These are phyloP conservation scores for Spencermartinsiella ligniputridi DNA, from an alignment of 1,139 yeast genomes.

Conservation along the genomic window DNA sequence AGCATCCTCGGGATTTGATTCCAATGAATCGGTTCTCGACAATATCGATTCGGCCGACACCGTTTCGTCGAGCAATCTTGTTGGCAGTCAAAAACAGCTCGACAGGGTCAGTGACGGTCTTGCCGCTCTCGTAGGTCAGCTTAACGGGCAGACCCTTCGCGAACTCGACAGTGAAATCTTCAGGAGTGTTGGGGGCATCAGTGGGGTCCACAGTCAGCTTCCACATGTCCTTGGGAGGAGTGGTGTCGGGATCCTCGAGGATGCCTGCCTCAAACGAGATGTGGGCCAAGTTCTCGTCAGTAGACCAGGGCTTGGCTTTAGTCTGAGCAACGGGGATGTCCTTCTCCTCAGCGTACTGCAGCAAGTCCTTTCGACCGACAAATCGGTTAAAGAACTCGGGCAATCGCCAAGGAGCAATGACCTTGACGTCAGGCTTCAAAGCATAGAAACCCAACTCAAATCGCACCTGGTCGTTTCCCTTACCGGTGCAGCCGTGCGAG, in stretches of 20 bases:
- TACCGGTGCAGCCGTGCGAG: slow-evolving; percentile 98
- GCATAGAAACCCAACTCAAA: slow-evolving; percentile 96
- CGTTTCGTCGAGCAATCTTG: slow-evolving; percentile 95
- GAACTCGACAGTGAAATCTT: slow-evolving; percentile 76
- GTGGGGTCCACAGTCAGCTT: slow-evolving; percentile 92
- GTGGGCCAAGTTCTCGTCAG: slow-evolving; percentile 98
- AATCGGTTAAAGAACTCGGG: slow-evolving; percentile 92
- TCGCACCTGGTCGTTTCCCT: slow-evolving; percentile 98
- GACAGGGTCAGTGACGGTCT: slow-evolving; percentile 75
- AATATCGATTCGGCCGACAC: slow-evolving; percentile 98
- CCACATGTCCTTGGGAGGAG: slow-evolving; percentile 99
- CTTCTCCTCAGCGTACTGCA: slow-evolving; percentile 89
- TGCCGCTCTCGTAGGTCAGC: slow-evolving; percentile 59
- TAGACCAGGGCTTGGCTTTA: slow-evolving; percentile 98
- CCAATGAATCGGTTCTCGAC: slow-evolving; percentile 99
- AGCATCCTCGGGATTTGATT: slow-evolving; percentile 98
- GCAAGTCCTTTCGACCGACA: slow-evolving; percentile 94
- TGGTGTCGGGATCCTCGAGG: slow-evolving; percentile 94
- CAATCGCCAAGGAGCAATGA: slow-evolving; percentile 99
- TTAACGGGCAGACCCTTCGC: slow-evolving; percentile 85
- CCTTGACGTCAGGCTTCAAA: slow-evolving; percentile 91
- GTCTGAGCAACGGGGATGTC: slow-evolving; percentile 94
- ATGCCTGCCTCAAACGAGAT: slow-evolving; percentile 99
- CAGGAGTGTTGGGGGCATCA: slow-evolving; percentile 93
- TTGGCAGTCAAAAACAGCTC: slow-evolving; percentile 91